Conservation (phyloP, 2,329 filamentous ascomycete genomes). For the Pleomassaria siparia region DNA sequence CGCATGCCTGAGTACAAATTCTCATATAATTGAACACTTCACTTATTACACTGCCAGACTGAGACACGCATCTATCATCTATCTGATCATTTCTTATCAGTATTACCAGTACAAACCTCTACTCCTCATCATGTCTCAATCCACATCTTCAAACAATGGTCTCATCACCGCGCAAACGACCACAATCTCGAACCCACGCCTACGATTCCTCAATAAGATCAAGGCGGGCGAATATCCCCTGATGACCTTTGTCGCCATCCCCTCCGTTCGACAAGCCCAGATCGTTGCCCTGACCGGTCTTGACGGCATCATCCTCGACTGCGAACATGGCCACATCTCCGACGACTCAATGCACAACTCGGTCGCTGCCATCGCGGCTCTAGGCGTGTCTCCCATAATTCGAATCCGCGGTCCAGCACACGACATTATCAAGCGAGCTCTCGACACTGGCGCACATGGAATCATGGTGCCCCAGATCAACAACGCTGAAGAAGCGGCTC, state of each 20-base stretch:
- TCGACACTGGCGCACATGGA: constrained; percentile 61
- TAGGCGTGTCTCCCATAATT: constrained; percentile 58
- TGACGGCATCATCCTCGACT: constrained; percentile 67
- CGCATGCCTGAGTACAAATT: too few species aligned
- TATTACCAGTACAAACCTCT: too few species aligned
- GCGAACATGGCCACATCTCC: constrained; percentile 58
- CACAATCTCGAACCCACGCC: constrained; percentile 41
- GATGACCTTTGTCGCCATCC: constrained; percentile 54
- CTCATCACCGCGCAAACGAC: background rate
- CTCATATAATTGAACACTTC: background rate
- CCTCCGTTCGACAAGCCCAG: constrained; percentile 52
- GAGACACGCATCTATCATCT: too few species aligned
- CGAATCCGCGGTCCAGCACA: constrained; percentile 53
- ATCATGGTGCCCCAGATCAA: constrained; percentile 60
- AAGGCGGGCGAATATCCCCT: constrained; percentile 44
- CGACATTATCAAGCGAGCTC: constrained; percentile 56
- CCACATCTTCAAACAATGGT: background rate
- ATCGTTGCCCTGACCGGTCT: constrained; percentile 63
- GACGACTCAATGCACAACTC: constrained; percentile 61
- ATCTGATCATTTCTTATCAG: too few species aligned
- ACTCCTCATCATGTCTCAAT: too few species aligned
- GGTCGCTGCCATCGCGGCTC: constrained; percentile 58
- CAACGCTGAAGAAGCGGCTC: constrained; percentile 48
- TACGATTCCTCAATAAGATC: constrained; percentile 50
- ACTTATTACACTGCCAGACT: too few species aligned